phyloP scores from a whole-genome alignment of 2,329 filamentous ascomycete species.

The Diplodia seriata region DNA sequence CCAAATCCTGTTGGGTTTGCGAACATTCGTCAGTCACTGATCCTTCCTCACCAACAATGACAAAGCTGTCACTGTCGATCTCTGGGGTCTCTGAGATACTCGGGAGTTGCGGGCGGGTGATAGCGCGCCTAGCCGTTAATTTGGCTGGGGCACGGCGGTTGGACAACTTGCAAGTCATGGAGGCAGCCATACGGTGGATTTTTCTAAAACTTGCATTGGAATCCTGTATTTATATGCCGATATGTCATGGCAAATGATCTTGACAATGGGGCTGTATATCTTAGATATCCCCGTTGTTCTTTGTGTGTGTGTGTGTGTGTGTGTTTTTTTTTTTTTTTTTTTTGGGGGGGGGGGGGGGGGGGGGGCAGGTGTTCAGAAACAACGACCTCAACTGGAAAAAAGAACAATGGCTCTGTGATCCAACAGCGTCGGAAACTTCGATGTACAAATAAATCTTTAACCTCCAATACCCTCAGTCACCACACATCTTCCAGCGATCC shows the following conservation, averaged over 20 bases:
- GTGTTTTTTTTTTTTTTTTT: too few relatives aligned
- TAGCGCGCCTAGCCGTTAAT: not conserved
- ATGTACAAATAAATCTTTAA: not conserved
- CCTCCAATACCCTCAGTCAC: not conserved
- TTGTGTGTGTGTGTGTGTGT: too few relatives aligned
- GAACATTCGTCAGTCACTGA: not conserved
- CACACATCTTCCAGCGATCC: too few relatives aligned
- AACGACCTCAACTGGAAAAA: not conserved
- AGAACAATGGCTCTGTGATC: slow-evolving; percentile 7
- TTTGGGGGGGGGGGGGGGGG: too few relatives aligned
- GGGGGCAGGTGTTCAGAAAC: not conserved
- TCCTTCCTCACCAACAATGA: not conserved
- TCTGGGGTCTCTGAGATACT: too few relatives aligned
- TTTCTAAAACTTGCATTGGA: not conserved
- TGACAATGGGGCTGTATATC: too few relatives aligned
- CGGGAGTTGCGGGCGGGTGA: not conserved
- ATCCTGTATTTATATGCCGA: not conserved
- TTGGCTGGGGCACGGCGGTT: not conserved
- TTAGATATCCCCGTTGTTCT: not conserved
- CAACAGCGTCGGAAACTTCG: not conserved
- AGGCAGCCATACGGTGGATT: not conserved
- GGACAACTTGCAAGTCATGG: not conserved
- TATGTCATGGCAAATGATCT: not conserved
- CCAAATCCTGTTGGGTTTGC: not conserved
- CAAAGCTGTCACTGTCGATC: not conserved